Conservation (phyloP, 805 yeast species). For the Wickerhamiella lipophila region DNA sequence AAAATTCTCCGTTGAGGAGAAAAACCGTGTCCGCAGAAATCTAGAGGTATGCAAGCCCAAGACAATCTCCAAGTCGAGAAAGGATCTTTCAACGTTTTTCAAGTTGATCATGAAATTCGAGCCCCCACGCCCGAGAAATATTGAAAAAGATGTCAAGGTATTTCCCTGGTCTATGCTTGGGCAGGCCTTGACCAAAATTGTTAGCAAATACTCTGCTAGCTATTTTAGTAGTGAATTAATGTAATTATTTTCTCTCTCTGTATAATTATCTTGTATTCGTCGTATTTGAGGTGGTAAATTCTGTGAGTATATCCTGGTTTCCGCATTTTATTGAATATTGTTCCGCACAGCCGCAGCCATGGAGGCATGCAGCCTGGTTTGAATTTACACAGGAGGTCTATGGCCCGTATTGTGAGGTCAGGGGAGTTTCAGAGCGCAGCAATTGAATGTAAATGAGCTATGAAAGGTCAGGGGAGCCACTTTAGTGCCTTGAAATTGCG, state of each 20-base stretch:
- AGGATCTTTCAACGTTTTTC: constrained; percentile 31
- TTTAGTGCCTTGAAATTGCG: no score
- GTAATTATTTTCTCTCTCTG: background rate
- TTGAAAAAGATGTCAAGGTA: constrained; percentile 59
- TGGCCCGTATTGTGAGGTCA: no score
- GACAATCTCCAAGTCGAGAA: constrained; percentile 41
- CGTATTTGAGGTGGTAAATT: background rate
- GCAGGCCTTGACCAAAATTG: constrained; percentile 43
- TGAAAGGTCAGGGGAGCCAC: no score
- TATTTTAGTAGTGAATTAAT: constrained; percentile 1
- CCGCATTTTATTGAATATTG: background rate
- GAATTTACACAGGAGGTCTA: no score
- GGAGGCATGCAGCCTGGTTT: background rate
- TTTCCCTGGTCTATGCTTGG: constrained; percentile 45
- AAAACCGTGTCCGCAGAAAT: constrained; percentile 55
- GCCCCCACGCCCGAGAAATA: constrained; percentile 53
- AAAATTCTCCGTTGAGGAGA: constrained; percentile 53
- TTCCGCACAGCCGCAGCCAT: background rate
- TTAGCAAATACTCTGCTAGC: constrained; percentile 40
- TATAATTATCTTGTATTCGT: background rate
- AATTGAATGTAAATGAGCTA: no score
- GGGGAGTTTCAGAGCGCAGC: no score
- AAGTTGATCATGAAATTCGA: constrained; percentile 46
- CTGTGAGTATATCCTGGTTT: no score
- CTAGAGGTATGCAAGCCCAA: constrained; percentile 50